phyloP scores from a whole-genome alignment of 2,329 filamentous ascomycete species.

The Trichoderma sp. region DNA sequence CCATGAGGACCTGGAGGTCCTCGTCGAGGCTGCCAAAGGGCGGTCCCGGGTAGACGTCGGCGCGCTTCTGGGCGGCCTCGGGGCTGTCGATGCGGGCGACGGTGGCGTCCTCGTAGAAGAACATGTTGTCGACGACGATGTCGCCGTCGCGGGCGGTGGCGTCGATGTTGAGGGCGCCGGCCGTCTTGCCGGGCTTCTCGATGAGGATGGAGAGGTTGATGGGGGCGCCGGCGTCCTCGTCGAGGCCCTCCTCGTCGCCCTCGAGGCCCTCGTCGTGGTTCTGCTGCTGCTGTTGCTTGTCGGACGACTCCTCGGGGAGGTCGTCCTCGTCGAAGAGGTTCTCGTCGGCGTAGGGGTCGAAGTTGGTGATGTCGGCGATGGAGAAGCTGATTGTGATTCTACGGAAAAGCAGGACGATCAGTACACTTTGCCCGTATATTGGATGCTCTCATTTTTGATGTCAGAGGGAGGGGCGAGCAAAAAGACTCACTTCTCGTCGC shows the following conservation, averaged over 20 bases:
- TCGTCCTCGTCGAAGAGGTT: constrained; percentile 46
- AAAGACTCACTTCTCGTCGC: constrained; percentile 73
- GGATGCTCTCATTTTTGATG: no score
- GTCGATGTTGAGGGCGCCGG: constrained; percentile 82
- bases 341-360: constrained; percentile 45
- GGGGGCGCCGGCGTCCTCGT: constrained; percentile 67
- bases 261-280: constrained; percentile 51
- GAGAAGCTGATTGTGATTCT: constrained; percentile 51
- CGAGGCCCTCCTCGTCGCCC: constrained; percentile 52
- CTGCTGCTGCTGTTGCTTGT: constrained; percentile 58
- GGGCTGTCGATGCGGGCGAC: constrained; percentile 75
- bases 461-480: no score
- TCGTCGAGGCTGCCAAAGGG: constrained; percentile 94
- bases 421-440: not conserved
- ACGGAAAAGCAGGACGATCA: constrained; percentile 18
- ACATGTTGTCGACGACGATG: constrained; percentile 87
- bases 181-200: constrained; percentile 74
- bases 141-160: constrained; percentile 82
- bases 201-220: constrained; percentile 83
- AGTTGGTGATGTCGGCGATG: constrained; percentile 47
- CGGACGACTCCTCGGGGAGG: constrained; percentile 48
- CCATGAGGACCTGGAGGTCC: constrained; percentile 88
- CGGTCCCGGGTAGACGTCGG: constrained; percentile 83
- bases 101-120: constrained; percentile 78
- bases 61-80: constrained; percentile 74